A percentile compares a stretch with the other conserved stretches of the same genome.
Evolutionary conservation across 352 stramenopile genomes (phyloP).

Genomic region (Pythium aquatile): DNA sequence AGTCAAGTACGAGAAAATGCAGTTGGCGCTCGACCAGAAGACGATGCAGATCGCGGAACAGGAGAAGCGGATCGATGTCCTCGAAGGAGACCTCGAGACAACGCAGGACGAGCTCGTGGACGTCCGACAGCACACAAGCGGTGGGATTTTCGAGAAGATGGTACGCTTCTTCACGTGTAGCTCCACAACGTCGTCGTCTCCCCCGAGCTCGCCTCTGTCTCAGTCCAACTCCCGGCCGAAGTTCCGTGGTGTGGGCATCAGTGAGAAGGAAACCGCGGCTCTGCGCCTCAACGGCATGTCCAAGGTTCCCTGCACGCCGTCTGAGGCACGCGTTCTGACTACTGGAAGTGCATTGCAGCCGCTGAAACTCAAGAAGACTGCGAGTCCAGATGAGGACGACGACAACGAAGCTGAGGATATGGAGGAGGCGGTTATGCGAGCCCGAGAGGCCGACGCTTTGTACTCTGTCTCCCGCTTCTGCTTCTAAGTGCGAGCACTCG

Average conservation of each 20-base stretch:
- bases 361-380: constrained; percentile 18
- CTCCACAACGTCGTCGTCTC: constrained; percentile 33
- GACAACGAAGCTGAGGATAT: constrained; percentile 17
- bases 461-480: constrained; percentile 25
- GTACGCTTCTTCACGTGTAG: constrained; percentile 88
- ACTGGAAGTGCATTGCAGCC: constrained; percentile 19
- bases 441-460: constrained; percentile 22
- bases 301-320: constrained; percentile 23
- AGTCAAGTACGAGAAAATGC: constrained; percentile 52
- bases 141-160: constrained; percentile 57
- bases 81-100: constrained; percentile 58
- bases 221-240: constrained; percentile 18
- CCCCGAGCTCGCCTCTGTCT: constrained; percentile 39
- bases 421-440: constrained; percentile 18
- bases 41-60: constrained; percentile 58
- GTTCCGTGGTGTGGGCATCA: constrained; percentile 9
- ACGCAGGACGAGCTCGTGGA: constrained; percentile 51
- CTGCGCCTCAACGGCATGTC: constrained; percentile 33
- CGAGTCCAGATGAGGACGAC: constrained; percentile 17
- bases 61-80: constrained; percentile 47
- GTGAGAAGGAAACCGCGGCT: constrained; percentile 30
- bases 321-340: constrained; percentile 22
- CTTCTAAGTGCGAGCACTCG: constrained; percentile 15
- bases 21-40: constrained; percentile 53
- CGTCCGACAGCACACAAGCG: constrained; percentile 39